These are phyloP conservation scores for Cyclotella kingstonii DNA, from an alignment of 108 stramenopile genomes.

Conservation along the genomic window DNA sequence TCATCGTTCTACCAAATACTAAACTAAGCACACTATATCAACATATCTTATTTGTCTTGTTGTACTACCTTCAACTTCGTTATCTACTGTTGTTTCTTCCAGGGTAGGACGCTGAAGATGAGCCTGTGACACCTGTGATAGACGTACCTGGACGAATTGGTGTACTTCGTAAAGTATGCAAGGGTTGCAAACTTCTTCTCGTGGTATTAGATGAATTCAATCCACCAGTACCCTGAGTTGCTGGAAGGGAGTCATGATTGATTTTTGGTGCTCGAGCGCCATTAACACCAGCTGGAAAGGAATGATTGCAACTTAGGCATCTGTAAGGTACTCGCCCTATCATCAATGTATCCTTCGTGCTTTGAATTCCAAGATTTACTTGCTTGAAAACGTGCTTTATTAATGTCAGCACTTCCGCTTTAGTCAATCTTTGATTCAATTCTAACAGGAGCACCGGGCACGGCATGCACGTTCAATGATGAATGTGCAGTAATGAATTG, in stretches of 20 bases:
- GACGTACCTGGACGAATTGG: slow-evolving; percentile 4
- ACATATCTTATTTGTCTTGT: too few relatives aligned
- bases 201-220: slow-evolving; percentile 1
- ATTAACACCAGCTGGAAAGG: slow-evolving; percentile 29
- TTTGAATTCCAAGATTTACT: slow-evolving; percentile 31
- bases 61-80: too few relatives aligned
- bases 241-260: slow-evolving; percentile 27
- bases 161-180: slow-evolving; percentile 6
- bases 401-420: slow-evolving; percentile 17
- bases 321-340: slow-evolving; percentile 19
- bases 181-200: slow-evolving; percentile 16
- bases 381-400: slow-evolving; percentile 11
- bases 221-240: slow-evolving; percentile 7
- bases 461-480: too few relatives aligned
- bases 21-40: too few relatives aligned
- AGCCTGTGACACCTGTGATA: slow-evolving; percentile 9
- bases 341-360: slow-evolving; percentile 30
- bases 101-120: too few relatives aligned
- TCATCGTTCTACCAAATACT: too few relatives aligned
- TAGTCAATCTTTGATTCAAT: slow-evolving; percentile 30
- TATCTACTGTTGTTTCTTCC: slow-evolving; percentile 2
- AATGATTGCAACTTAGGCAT: slow-evolving; percentile 24
- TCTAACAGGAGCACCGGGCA: slow-evolving; percentile 4
- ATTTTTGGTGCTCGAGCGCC: slow-evolving; percentile 22
- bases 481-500: neutral